Percentiles rank a stretch among this genome's conserved stretches.
Evolutionary conservation across 1,284 basidiomycete genomes (phyloP).

Genomic region (Salmacisia buchloeana): DNA sequence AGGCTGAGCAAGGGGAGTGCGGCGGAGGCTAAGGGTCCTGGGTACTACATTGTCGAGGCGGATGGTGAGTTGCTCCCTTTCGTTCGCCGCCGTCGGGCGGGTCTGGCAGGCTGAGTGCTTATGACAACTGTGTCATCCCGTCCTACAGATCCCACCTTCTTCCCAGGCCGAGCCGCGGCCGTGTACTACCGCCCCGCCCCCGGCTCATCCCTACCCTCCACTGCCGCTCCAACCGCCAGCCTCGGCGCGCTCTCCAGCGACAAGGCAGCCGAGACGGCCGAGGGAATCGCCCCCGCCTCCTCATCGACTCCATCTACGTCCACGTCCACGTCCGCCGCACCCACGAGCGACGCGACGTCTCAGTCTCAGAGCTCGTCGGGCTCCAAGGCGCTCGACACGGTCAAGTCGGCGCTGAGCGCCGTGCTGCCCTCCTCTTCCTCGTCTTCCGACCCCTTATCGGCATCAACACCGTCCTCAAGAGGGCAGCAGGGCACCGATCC

Average conservation of each 20-base stretch:
- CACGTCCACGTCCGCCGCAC: conserved; percentile 26
- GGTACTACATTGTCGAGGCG: conserved; percentile 86
- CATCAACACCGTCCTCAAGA: conserved; percentile 41
- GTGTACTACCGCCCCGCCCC: conserved; percentile 73
- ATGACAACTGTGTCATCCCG: conserved; percentile 1
- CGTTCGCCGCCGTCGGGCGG: conserved; percentile 10
- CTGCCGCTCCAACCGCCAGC: conserved; percentile 24
- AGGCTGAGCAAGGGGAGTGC: conserved; percentile 62
- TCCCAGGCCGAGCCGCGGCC: conserved; percentile 86
- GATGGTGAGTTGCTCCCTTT: conserved; percentile 59
- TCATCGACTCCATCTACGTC: too few species aligned
- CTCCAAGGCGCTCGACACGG: conserved; percentile 47
- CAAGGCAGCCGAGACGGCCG: conserved; percentile 25
- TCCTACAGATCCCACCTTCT: conserved; percentile 73
- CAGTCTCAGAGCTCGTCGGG: background rate
- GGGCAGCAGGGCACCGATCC: conserved; percentile 51
- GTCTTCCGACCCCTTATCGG: conserved; percentile 8
- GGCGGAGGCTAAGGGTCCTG: conserved; percentile 56
- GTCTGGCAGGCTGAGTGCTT: background rate
- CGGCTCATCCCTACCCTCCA: conserved; percentile 32
- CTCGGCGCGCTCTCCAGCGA: conserved; percentile 17
- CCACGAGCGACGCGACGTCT: conserved; percentile 1
- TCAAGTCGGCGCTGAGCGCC: conserved; percentile 51
- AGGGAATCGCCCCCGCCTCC: conserved; percentile 10
- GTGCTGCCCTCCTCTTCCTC: conserved; percentile 44